These are phyloP conservation scores for Apophysomyces elegans DNA, from an alignment of 371 early-diverging fungal species.

Conservation along the genomic window DNA sequence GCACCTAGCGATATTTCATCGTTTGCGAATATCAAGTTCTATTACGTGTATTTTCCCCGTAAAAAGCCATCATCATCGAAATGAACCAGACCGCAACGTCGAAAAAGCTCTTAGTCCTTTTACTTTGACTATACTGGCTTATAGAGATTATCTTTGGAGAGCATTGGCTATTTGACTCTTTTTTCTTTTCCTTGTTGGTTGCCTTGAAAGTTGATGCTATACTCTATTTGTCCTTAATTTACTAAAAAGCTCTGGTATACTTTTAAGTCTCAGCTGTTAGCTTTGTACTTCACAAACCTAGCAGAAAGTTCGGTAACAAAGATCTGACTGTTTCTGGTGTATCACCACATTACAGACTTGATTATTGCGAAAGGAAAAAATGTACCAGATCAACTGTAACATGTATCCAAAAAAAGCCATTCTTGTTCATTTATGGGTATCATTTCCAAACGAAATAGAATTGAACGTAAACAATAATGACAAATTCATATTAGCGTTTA, in stretches of 20 bases:
- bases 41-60: background rate
- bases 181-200: no score
- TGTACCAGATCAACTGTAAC: background rate
- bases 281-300: background rate
- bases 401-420: slow-evolving; percentile 8
- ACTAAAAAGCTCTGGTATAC: slow-evolving; percentile 3
- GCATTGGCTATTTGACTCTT: no score
- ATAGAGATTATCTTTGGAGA: no score
- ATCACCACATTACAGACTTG: background rate
- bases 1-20: background rate
- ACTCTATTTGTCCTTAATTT: slow-evolving; percentile 1
- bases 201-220: background rate
- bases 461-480: background rate
- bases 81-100: background rate
- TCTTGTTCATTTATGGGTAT: slow-evolving; percentile 8
- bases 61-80: background rate
- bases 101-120: no score
- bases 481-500: slow-evolving; percentile 7
- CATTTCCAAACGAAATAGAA: background rate
- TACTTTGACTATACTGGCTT: no score
- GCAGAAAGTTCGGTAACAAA: background rate
- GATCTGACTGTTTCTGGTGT: background rate
- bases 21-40: background rate
- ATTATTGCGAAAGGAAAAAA: background rate
- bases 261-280: slow-evolving; percentile 5